Evolutionary conservation across 164 flowering plant species (phyloP).

Genomic region (Houttuynia cordata): DNA sequence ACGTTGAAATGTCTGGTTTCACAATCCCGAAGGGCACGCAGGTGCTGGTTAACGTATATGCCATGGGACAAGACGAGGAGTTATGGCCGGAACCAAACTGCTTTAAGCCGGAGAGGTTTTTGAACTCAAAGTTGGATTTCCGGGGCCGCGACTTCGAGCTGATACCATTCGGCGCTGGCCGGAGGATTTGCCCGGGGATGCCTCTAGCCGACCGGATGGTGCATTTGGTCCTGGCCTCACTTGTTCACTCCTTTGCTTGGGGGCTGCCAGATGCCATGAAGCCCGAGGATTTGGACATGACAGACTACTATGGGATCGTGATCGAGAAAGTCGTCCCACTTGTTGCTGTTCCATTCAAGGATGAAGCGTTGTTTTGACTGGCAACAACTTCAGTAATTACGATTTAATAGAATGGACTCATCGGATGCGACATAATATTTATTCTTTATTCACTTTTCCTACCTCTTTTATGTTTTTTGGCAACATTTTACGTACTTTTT

Average conservation of each 20-base stretch:
- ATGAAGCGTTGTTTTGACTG: too few relatives aligned
- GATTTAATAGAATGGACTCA: too few relatives aligned
- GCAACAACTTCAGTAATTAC: too few relatives aligned
- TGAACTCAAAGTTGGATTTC: constrained; percentile 26
- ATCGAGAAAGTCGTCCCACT: not conserved
- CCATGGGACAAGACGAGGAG: constrained; percentile 48
- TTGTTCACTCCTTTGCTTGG: constrained; percentile 46
- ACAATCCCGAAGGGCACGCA: constrained; percentile 37
- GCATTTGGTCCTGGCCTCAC: constrained; percentile 27
- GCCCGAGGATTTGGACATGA: constrained; percentile 29
- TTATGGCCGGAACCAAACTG: constrained; percentile 32
- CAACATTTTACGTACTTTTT: too few relatives aligned
- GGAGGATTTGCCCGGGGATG: constrained; percentile 43
- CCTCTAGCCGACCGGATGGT: constrained; percentile 31
- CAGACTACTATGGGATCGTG: not conserved
- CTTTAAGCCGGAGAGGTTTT: constrained; percentile 49
- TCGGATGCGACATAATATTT: too few relatives aligned
- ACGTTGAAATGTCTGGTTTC: constrained; percentile 32
- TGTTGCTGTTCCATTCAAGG: not conserved
- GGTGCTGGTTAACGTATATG: constrained; percentile 45
- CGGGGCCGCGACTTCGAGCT: constrained; percentile 34
- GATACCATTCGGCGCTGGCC: constrained; percentile 53
- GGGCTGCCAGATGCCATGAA: constrained; percentile 12
- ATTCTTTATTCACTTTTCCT: too few relatives aligned
- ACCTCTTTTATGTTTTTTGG: too few relatives aligned